Evolutionary conservation across 257 asterid species (phyloP).

Genomic region (Linaria vulgaris): DNA sequence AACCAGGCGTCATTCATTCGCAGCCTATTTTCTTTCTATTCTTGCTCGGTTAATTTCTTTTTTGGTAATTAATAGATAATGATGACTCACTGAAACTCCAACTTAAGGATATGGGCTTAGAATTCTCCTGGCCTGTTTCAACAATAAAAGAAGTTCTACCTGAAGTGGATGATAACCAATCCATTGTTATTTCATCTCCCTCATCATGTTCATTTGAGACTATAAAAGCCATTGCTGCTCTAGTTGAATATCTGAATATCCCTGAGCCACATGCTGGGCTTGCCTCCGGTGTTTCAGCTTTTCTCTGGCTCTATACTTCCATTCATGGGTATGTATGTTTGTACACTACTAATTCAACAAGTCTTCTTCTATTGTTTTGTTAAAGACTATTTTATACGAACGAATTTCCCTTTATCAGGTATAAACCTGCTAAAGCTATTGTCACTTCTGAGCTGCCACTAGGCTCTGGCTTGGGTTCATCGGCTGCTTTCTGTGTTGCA

Average conservation of each 20-base stretch:
- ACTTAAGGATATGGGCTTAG: conserved; percentile 76
- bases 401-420: conserved; percentile 46
- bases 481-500: conserved; percentile 93
- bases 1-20: too few species aligned
- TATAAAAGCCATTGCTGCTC: conserved; percentile 63
- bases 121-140: conserved; percentile 83
- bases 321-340: conserved; percentile 78
- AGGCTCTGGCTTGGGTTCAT: conserved; percentile 98
- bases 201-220: conserved; percentile 73
- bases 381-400: too few species aligned
- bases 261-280: conserved; percentile 68
- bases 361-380: conserved; percentile 2
- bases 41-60: conserved; percentile 19
- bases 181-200: conserved; percentile 52
- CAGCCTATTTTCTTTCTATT: conserved; percentile 13
- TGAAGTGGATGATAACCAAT: conserved; percentile 50
- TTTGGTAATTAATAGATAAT: conserved; percentile 45
- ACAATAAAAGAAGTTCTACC: conserved; percentile 76
- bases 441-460: conserved; percentile 91
- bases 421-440: conserved; percentile 78
- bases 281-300: conserved; percentile 82
- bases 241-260: conserved; percentile 70
- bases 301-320: conserved; percentile 83
- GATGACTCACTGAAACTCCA: conserved; percentile 70
- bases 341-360: conserved; percentile 6